Percentiles rank a stretch among this genome's conserved stretches.
Evolutionary conservation across 208 protist species (phyloP).

Genomic region (Trichomonas vaginalis): DNA sequence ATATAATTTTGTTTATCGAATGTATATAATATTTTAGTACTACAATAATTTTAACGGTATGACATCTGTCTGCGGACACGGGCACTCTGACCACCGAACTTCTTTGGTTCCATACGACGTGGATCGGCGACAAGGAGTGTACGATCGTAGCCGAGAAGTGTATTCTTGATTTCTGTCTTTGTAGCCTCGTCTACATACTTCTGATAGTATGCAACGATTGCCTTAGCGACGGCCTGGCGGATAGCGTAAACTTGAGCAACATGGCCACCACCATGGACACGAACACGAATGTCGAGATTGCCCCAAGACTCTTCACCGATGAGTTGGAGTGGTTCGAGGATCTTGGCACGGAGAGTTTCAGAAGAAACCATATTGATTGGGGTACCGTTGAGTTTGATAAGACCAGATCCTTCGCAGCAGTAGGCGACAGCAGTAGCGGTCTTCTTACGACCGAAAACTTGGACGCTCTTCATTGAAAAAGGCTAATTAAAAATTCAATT

Average conservation of each 20-base stretch:
- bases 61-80: slow-evolving; percentile 96
- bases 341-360: slow-evolving; percentile 85
- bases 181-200: slow-evolving; percentile 85
- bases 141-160: slow-evolving; percentile 83
- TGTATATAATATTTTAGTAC: too few species aligned
- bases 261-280: slow-evolving; percentile 84
- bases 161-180: slow-evolving; percentile 93
- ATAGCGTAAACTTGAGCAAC: slow-evolving; percentile 90
- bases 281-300: slow-evolving; percentile 78
- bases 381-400: slow-evolving; percentile 90
- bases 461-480: slow-evolving; percentile 30
- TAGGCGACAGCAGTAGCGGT: slow-evolving; percentile 93
- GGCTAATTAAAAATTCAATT: too few species aligned
- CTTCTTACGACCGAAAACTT: slow-evolving; percentile 68
- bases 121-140: slow-evolving; percentile 96
- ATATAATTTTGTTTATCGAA: too few species aligned
- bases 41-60: slow-evolving; percentile 95
- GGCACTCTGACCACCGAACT: slow-evolving; percentile 96
- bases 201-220: slow-evolving; percentile 93
- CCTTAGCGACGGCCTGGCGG: slow-evolving; percentile 95
- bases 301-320: slow-evolving; percentile 74
- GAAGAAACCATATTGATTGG: slow-evolving; percentile 87
- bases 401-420: slow-evolving; percentile 77
- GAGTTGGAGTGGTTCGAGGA: slow-evolving; percentile 79
- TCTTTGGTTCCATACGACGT: slow-evolving; percentile 97